These are phyloP conservation scores for Cydonia oblonga DNA, from an alignment of 331 rosid species.

Conservation along the genomic window DNA sequence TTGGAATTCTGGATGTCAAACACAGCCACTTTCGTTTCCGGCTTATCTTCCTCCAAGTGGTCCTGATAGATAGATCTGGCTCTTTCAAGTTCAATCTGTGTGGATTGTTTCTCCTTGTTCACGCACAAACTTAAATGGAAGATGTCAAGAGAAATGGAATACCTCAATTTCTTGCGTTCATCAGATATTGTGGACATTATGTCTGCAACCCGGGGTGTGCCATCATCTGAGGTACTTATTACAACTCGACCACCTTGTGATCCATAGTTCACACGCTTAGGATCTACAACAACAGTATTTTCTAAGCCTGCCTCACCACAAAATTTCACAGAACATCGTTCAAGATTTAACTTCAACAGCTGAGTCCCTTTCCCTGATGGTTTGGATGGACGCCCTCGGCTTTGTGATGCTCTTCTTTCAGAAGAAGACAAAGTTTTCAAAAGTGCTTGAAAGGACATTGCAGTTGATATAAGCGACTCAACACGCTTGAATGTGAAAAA, in stretches of 20 bases:
- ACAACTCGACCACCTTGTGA: conserved; percentile 87
- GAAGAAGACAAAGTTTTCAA: conserved; percentile 51
- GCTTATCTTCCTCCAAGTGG: conserved; percentile 55
- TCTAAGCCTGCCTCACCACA: conserved; percentile 79
- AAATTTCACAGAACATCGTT: conserved; percentile 61
- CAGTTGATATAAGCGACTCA: conserved; percentile 78
- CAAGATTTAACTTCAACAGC: conserved; percentile 69
- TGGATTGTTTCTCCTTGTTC: conserved; percentile 80
- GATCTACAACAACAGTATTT: conserved; percentile 60
- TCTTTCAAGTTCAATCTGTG: conserved; percentile 84
- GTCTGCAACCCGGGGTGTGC: conserved; percentile 77
- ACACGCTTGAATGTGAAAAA: conserved; percentile 63
- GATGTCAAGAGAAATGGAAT: conserved; percentile 74
- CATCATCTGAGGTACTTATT: conserved; percentile 58
- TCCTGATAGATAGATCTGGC: conserved; percentile 82
- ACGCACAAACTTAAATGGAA: conserved; percentile 66
- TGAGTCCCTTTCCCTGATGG: conserved; percentile 73
- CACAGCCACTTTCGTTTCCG: conserved; percentile 54
- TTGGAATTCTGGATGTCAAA: conserved; percentile 96
- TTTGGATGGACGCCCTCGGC: conserved; percentile 49
- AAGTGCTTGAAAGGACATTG: conserved; percentile 64
- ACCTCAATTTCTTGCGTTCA: conserved; percentile 56
- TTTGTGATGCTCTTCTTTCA: conserved; percentile 45
- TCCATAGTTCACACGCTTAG: conserved; percentile 89
- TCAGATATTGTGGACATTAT: conserved; percentile 56